phyloP scores from a whole-genome alignment of 257 asterid species.

The Buddleja alternifolia region DNA sequence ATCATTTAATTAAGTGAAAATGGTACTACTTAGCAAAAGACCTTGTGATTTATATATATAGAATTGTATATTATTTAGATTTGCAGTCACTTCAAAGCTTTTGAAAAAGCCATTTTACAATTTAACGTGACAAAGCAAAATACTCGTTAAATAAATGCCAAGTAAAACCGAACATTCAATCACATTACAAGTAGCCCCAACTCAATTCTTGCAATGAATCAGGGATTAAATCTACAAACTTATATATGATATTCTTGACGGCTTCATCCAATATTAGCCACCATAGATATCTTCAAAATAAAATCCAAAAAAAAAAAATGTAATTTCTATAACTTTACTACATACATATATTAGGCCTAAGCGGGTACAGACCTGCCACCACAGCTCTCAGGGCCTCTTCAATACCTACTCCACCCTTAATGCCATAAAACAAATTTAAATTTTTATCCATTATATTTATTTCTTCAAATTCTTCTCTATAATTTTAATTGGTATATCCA shows the following conservation, averaged over 20 bases:
- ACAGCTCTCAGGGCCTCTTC: constrained; percentile 31
- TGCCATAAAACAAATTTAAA: constrained; percentile 23
- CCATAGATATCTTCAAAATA: constrained; percentile 22
- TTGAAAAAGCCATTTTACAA: not conserved
- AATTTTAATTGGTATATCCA: not conserved
- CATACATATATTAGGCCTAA: constrained; percentile 44
- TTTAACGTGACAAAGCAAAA: constrained; percentile 26
- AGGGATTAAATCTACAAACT: constrained; percentile 35
- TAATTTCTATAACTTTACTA: constrained; percentile 17
- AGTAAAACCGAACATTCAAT: constrained; percentile 18
- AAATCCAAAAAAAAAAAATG: not conserved
- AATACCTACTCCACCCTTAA: constrained; percentile 18
- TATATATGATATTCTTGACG: constrained; percentile 29
- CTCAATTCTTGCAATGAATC: constrained; percentile 37
- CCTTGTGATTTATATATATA: too few relatives aligned
- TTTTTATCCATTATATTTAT: not conserved
- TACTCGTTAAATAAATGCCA: constrained; percentile 10
- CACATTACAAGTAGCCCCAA: constrained; percentile 21
- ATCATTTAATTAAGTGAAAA: too few relatives aligned
- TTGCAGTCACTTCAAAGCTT: constrained; percentile 3
- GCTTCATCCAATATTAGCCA: constrained; percentile 39
- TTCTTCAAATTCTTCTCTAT: not conserved
- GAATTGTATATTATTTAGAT: not conserved
- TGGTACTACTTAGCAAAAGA: too few relatives aligned
- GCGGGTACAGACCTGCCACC: constrained; percentile 80